Evolutionary conservation across 805 yeast species (phyloP).

Genomic region (Zygotorulaspora chibaensis): DNA sequence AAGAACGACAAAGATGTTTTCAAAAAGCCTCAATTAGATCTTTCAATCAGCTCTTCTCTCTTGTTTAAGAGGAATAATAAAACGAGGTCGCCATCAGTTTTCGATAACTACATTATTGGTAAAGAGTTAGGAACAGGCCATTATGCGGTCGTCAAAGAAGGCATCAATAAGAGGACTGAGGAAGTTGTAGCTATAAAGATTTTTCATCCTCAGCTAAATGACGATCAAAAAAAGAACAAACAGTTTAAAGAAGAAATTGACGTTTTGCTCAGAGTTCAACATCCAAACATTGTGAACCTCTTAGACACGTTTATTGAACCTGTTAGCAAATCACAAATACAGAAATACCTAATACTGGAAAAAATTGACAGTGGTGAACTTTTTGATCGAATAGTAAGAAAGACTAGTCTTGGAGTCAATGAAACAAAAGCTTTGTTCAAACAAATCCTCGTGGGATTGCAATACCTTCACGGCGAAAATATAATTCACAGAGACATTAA

Average conservation of each 20-base stretch:
- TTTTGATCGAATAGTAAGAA: slow-evolving; percentile 65
- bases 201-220: slow-evolving; percentile 52
- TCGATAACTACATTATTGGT: slow-evolving; percentile 49
- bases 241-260: slow-evolving; percentile 63
- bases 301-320: slow-evolving; percentile 58
- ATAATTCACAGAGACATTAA: slow-evolving; percentile 76
- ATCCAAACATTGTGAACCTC: slow-evolving; percentile 65
- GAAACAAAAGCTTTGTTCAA: slow-evolving; percentile 61
- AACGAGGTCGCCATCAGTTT: slow-evolving; percentile 41
- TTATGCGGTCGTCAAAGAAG: slow-evolving; percentile 77
- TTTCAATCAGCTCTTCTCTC: slow-evolving; percentile 22
- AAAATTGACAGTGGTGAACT: slow-evolving; percentile 72
- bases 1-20: slow-evolving; percentile 18
- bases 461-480: slow-evolving; percentile 61
- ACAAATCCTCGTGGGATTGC: slow-evolving; percentile 62
- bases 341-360: slow-evolving; percentile 60
- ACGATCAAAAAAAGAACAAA: slow-evolving; percentile 38
- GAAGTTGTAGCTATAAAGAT: slow-evolving; percentile 68
- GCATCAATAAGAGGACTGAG: slow-evolving; percentile 53
- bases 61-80: slow-evolving; percentile 15
- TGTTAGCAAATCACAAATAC: slow-evolving; percentile 40
- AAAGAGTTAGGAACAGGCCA: slow-evolving; percentile 69
- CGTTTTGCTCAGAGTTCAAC: slow-evolving; percentile 59
- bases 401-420: slow-evolving; percentile 54
- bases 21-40: slow-evolving; percentile 24